A percentile compares a stretch with the other conserved stretches of the same genome.
Conservation (phyloP, 2,329 filamentous ascomycete species). For the Xylaria digitata region DNA sequence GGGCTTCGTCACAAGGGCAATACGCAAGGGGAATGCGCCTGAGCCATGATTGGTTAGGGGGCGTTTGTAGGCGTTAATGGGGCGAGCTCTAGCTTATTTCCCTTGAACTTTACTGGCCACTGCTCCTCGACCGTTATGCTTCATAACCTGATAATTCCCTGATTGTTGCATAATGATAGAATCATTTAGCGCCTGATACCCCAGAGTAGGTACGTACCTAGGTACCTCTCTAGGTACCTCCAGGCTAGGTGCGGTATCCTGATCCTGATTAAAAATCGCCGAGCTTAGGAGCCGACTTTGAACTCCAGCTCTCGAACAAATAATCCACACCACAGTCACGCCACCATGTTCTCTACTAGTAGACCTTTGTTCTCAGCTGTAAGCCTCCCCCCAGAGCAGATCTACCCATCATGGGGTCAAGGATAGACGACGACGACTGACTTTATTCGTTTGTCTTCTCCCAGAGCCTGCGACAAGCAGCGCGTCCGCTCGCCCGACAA, state of each 20-base stretch:
- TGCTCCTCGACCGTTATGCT: background rate
- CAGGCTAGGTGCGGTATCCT: background rate
- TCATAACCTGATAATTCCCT: constrained; percentile 17
- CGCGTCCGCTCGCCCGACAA: constrained; percentile 51
- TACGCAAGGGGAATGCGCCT: constrained; percentile 34
- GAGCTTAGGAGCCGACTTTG: background rate
- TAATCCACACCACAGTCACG: constrained; percentile 34
- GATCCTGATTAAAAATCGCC: constrained; percentile 30
- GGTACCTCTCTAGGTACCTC: too few species aligned
- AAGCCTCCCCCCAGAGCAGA: constrained; percentile 22
- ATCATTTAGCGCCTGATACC: background rate
- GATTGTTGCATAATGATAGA: constrained; percentile 23
- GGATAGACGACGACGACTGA: background rate
- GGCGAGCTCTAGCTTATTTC: constrained; percentile 12
- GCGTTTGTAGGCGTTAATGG: constrained; percentile 7
- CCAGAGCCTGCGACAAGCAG: constrained; percentile 59
- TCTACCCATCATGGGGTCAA: background rate
- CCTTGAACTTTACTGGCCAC: constrained; percentile 12
- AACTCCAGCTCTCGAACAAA: constrained; percentile 18
- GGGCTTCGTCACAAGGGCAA: constrained; percentile 13
- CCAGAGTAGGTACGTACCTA: background rate
- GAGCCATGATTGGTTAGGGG: constrained; percentile 36
- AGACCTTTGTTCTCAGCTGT: constrained; percentile 45
- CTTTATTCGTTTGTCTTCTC: constrained; percentile 7
- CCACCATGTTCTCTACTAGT: constrained; percentile 41